phyloP scores from a whole-genome alignment of 306 rosid genomes.

The Heteromeles arbutifolia region DNA sequence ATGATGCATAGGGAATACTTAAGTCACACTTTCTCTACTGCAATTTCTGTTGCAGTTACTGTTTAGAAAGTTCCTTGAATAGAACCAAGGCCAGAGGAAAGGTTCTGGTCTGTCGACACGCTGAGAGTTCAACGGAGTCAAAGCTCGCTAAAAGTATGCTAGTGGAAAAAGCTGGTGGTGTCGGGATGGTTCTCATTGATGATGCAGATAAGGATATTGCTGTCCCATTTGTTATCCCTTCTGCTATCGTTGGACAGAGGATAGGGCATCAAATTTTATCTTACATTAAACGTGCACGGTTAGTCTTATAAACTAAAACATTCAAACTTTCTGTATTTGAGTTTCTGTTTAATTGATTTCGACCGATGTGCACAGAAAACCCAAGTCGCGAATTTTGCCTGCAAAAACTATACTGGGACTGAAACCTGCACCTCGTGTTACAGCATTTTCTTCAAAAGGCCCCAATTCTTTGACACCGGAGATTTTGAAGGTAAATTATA shows the following conservation, averaged over 20 bases:
- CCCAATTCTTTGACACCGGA: slow-evolving; percentile 73
- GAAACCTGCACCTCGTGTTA: slow-evolving; percentile 68
- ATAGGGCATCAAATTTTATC: slow-evolving; percentile 41
- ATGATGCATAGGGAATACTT: slow-evolving; percentile 19
- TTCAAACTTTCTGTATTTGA: not conserved
- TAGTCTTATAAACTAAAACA: slow-evolving; percentile 20
- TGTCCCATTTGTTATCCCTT: slow-evolving; percentile 63
- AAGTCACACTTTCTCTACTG: slow-evolving; percentile 18
- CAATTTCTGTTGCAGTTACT: slow-evolving; percentile 43
- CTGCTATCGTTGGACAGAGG: slow-evolving; percentile 50
- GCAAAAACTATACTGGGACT: slow-evolving; percentile 58
- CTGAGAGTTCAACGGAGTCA: slow-evolving; percentile 54
- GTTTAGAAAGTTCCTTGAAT: slow-evolving; percentile 68
- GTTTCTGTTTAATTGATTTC: slow-evolving; percentile 22
- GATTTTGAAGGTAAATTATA: slow-evolving; percentile 61
- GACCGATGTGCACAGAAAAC: slow-evolving; percentile 29
- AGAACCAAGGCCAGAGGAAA: slow-evolving; percentile 65
- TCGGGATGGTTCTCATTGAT: slow-evolving; percentile 71
- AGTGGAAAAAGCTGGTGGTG: slow-evolving; percentile 68
- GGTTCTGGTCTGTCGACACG: slow-evolving; percentile 66
- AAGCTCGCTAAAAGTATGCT: slow-evolving; percentile 54
- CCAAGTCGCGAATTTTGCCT: slow-evolving; percentile 42
- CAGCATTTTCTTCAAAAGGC: slow-evolving; percentile 79
- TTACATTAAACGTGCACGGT: slow-evolving; percentile 51
- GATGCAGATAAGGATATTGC: slow-evolving; percentile 51